phyloP scores from a whole-genome alignment of 768 basidiomycete genomes.

The Tricholoma sp. region DNA sequence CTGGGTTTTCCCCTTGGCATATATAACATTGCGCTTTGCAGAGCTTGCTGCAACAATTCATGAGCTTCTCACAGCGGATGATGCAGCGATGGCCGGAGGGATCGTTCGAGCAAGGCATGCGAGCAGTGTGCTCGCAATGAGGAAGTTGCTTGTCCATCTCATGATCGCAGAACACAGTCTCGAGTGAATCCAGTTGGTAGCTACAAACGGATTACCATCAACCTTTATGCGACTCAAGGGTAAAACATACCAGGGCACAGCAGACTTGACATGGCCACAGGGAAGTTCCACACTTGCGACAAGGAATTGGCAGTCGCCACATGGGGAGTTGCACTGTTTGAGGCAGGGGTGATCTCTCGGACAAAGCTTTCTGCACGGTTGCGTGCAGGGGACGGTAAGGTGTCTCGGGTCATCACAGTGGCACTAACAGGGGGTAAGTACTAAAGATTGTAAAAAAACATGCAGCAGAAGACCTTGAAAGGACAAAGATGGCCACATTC shows the following conservation, averaged over 20 bases:
- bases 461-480: slow-evolving; percentile 38
- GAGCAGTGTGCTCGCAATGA: slow-evolving; percentile 48
- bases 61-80: slow-evolving; percentile 34
- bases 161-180: slow-evolving; percentile 36
- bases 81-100: slow-evolving; percentile 34
- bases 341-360: slow-evolving; percentile 53
- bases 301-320: slow-evolving; percentile 49
- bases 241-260: slow-evolving; percentile 45
- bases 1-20: slow-evolving; percentile 34
- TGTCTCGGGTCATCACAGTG: slow-evolving; percentile 59
- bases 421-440: slow-evolving; percentile 35
- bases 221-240: neutral
- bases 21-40: slow-evolving; percentile 46
- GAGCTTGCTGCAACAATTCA: slow-evolving; percentile 48
- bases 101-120: slow-evolving; percentile 44
- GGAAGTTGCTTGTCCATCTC: slow-evolving; percentile 40
- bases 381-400: slow-evolving; percentile 37
- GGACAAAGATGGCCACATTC: slow-evolving; percentile 64
- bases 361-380: slow-evolving; percentile 50
- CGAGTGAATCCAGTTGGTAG: slow-evolving; percentile 38
- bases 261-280: slow-evolving; percentile 46
- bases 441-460: neutral
- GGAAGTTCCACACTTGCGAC: slow-evolving; percentile 44
- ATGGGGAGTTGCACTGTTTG: slow-evolving; percentile 44
- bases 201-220: slow-evolving; percentile 23